These are phyloP conservation scores for Puccinia horiana DNA, from an alignment of 1,284 basidiomycete genomes.

Conservation along the genomic window DNA sequence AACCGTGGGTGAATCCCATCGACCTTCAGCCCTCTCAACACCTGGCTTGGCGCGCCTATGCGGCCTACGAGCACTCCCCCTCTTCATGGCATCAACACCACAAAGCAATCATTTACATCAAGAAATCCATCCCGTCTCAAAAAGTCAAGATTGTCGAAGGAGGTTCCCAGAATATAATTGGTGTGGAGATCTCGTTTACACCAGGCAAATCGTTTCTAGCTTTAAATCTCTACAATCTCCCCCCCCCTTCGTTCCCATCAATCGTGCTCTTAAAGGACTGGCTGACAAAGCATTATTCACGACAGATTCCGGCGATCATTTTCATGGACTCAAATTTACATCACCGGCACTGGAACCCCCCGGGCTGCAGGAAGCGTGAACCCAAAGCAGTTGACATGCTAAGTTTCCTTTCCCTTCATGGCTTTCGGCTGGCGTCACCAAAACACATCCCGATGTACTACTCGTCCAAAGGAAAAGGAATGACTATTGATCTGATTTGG, in stretches of 20 bases:
- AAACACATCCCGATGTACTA: neutral
- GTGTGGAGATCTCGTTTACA: neutral
- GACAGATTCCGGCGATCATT: neutral
- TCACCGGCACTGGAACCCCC: conserved; percentile 8
- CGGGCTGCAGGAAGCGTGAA: neutral
- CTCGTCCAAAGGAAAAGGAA: neutral
- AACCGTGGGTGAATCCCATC: neutral
- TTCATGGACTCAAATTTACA: conserved; percentile 13
- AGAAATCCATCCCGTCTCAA: neutral
- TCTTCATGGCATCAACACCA: neutral
- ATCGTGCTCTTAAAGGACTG: neutral
- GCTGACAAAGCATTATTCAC: neutral
- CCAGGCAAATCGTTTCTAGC: neutral
- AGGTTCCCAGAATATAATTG: neutral
- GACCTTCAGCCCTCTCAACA: neutral
- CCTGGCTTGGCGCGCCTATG: neutral
- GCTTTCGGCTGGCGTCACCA: neutral
- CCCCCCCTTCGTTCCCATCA: neutral
- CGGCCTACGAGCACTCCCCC: neutral
- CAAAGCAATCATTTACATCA: neutral
- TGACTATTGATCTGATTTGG: conserved; percentile 1
- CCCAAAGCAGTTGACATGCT: neutral
- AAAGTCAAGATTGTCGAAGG: neutral
- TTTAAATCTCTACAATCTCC: conserved; percentile 3
- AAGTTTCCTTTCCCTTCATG: neutral